phyloP scores from a whole-genome alignment of 768 basidiomycete genomes.

The Trametes cubensis region DNA sequence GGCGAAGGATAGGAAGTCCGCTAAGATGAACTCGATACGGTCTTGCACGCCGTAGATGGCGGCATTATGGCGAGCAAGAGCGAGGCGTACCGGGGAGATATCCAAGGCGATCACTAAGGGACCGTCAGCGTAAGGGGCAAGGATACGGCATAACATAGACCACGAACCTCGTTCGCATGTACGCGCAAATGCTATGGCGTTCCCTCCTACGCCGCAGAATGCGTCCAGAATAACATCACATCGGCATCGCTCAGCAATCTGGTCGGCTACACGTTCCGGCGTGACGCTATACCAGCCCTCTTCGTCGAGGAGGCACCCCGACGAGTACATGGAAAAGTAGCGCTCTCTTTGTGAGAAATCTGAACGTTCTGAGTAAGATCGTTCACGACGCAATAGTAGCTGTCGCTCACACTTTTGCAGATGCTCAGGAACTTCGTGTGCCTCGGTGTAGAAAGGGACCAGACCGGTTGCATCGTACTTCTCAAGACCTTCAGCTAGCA shows the following conservation, averaged over 20 bases:
- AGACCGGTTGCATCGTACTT: slow-evolving; percentile 72
- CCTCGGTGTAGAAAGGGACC: slow-evolving; percentile 68
- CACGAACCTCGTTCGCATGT: slow-evolving; percentile 90
- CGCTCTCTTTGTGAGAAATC: slow-evolving; percentile 87
- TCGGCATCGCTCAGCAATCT: slow-evolving; percentile 91
- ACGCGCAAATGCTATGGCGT: slow-evolving; percentile 94
- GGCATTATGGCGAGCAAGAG: slow-evolving; percentile 92
- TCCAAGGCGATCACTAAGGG: slow-evolving; percentile 92
- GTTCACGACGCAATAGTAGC: not conserved
- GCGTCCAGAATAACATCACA: slow-evolving; percentile 87
- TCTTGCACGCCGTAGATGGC: slow-evolving; percentile 92
- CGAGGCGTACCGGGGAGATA: slow-evolving; percentile 78
- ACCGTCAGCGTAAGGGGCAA: not conserved
- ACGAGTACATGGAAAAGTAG: slow-evolving; percentile 76
- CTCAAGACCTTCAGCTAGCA: slow-evolving; percentile 36
- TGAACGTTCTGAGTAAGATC: slow-evolving; percentile 35
- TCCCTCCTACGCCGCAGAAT: slow-evolving; percentile 97
- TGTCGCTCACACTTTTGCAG: slow-evolving; percentile 77
- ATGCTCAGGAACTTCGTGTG: slow-evolving; percentile 71
- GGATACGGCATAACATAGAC: not conserved
- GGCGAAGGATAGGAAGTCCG: slow-evolving; percentile 84
- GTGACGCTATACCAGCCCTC: slow-evolving; percentile 99
- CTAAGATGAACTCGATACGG: slow-evolving; percentile 90
- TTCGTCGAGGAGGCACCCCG: slow-evolving; percentile 86
- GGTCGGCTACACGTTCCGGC: slow-evolving; percentile 87